These are phyloP conservation scores for Penicillium janthinellum DNA, from an alignment of 2,329 filamentous ascomycete species.

Conservation along the genomic window DNA sequence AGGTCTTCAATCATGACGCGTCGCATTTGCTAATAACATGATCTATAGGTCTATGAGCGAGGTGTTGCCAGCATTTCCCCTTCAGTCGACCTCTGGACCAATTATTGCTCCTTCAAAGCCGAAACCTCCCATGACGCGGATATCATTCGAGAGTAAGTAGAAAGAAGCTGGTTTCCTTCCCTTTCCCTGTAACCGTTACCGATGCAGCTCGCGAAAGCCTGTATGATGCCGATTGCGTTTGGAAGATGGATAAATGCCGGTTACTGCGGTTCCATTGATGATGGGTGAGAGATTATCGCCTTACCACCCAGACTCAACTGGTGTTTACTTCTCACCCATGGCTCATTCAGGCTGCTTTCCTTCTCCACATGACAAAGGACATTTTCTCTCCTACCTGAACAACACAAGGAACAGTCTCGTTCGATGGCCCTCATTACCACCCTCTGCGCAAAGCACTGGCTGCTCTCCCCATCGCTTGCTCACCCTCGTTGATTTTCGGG, in stretches of 20 bases:
- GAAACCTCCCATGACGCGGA: constrained; percentile 94
- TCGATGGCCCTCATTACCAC: constrained; percentile 33
- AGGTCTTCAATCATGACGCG: background rate
- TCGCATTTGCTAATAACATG: constrained; percentile 8
- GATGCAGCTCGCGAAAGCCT: constrained; percentile 42
- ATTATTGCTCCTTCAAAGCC: constrained; percentile 97
- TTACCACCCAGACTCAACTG: constrained; percentile 45
- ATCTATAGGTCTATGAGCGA: constrained; percentile 80
- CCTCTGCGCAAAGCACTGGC: constrained; percentile 39
- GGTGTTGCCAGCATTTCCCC: constrained; percentile 90
- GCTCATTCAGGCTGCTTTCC: constrained; percentile 54
- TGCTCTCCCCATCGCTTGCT: constrained; percentile 31
- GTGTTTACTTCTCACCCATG: constrained; percentile 55
- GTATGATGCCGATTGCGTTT: constrained; percentile 40
- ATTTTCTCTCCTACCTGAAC: constrained; percentile 29
- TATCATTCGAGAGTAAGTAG: constrained; percentile 99
- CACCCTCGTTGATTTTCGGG: constrained; percentile 45
- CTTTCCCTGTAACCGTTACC: constrained; percentile 58
- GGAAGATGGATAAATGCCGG: constrained; percentile 34
- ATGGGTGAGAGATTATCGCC: constrained; percentile 69
- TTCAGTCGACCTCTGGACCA: constrained; percentile 95
- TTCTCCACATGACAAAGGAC: constrained; percentile 42
- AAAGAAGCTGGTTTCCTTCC: constrained; percentile 65
- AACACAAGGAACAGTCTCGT: constrained; percentile 34
- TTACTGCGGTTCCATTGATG: constrained; percentile 44